Conservation (phyloP, 176 grass and related monocot species). For the Leersia perrieri region DNA sequence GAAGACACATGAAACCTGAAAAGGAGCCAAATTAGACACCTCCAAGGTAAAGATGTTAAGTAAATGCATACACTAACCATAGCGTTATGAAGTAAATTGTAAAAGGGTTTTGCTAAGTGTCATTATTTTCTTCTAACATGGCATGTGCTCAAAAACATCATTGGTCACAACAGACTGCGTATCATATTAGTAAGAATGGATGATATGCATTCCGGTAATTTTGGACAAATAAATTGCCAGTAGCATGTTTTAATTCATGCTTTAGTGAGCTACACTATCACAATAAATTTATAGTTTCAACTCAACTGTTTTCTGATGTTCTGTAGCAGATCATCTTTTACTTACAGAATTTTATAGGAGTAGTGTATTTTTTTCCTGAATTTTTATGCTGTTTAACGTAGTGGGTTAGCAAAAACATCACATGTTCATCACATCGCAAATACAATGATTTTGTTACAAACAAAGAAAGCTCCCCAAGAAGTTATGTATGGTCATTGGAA, state of each 20-base stretch:
- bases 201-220: background rate
- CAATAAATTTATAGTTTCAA: conserved; percentile 14
- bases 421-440: conserved; percentile 1
- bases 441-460: conserved; percentile 3
- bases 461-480: background rate
- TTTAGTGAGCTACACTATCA: background rate
- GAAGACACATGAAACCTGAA: conserved; percentile 87
- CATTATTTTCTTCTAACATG: background rate
- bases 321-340: background rate
- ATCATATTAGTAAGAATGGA: background rate
- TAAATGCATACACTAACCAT: background rate
- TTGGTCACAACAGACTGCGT: background rate
- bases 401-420: background rate
- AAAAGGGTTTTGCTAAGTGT: background rate
- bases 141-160: background rate
- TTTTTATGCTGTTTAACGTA: background rate
- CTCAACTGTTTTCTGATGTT: background rate
- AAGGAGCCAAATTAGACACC: conserved; percentile 8
- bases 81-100: background rate
- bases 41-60: conserved; percentile 1
- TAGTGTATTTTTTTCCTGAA: background rate
- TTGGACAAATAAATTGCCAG: background rate
- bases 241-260: background rate
- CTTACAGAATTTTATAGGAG: conserved; percentile 8
- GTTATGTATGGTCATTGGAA: background rate